Conservation (phyloP, 2,329 filamentous ascomycete species). For the Orbilia brochopaga region DNA sequence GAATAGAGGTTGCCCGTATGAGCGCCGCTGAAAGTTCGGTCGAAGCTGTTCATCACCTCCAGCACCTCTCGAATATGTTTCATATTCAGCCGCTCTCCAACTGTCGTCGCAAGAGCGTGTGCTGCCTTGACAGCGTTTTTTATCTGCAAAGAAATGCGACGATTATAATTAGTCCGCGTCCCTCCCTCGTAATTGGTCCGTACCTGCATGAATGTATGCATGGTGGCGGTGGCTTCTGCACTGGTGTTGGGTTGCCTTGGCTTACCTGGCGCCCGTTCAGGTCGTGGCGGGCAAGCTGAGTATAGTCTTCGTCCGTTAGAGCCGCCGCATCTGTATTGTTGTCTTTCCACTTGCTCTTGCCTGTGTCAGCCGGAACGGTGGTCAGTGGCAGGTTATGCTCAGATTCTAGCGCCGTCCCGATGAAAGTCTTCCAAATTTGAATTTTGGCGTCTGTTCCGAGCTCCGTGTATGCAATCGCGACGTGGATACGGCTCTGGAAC, state of each 20-base stretch:
- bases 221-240: no score
- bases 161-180: constrained; percentile 86
- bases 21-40: constrained; percentile 68
- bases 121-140: constrained; percentile 61
- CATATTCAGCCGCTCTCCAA: constrained; percentile 74
- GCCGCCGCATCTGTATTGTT: constrained; percentile 67
- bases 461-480: constrained; percentile 80
- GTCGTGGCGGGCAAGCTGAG: constrained; percentile 70
- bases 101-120: constrained; percentile 66
- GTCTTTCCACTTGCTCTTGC: constrained; percentile 64
- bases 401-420: constrained; percentile 72
- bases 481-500: constrained; percentile 82
- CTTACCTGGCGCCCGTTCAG: constrained; percentile 67
- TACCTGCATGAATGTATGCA: constrained; percentile 17
- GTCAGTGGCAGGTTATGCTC: constrained; percentile 65
- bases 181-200: constrained; percentile 52
- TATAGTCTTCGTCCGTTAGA: constrained; percentile 66
- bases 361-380: constrained; percentile 58
- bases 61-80: constrained; percentile 79
- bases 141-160: constrained; percentile 74
- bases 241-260: background rate
- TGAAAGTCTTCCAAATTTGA: constrained; percentile 82
- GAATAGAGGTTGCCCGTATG: constrained; percentile 10
- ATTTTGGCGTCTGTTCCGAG: constrained; percentile 75
- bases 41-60: constrained; percentile 82